Base-by-base conservation (phyloP, 805 yeast species). In the Yamadazyma insecticola region DNA sequence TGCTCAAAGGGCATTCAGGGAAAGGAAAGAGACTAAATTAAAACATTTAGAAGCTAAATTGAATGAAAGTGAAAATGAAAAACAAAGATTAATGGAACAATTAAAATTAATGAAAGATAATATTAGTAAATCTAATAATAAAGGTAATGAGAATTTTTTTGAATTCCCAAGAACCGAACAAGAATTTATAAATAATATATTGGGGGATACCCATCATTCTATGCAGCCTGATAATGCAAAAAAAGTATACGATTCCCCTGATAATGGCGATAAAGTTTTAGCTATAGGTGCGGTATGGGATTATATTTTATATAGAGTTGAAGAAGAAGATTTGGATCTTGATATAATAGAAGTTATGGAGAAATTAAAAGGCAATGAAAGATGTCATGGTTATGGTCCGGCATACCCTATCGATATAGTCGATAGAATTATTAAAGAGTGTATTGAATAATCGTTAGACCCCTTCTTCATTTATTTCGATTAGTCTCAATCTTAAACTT, bases 271-370 rank as follows among this genome's bases (percentile, higher is more conserved):
- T 18, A 70, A 72, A 45, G 63, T 83, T 25, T 57, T 85, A 37
- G 85, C 88, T 0, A 63, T 84, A 0, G 76, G 84, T 13, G 92
- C 90, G 2, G 79, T 84, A 2, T 87, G 95, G 95, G 90, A 86
- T 51, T 81, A 81, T 50, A 55, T 87, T 28, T 63, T 54, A 35
- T 57, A 69, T 41, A 62, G 64, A 36, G 57, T 68, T 15, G 74
- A 67, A 34, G 66, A 63, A 24, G 55, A 63, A n/a, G 67, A 71
- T 30, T 32, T 49, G 20, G 72, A 74, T 20, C 47, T 82, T 24
- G 82, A 82, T 48, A 60, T 82, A 25, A 55, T 64, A n/a, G 59
- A 53, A 22, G 72, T 85, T 3, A 76, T 86, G 79, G 51, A 57
- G 13, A 54, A 52, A 16, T 62, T 87, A 32, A 72, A 67, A 47